Conservation (phyloP, 2,329 filamentous ascomycete species). For the Diaporthe longicolla region DNA sequence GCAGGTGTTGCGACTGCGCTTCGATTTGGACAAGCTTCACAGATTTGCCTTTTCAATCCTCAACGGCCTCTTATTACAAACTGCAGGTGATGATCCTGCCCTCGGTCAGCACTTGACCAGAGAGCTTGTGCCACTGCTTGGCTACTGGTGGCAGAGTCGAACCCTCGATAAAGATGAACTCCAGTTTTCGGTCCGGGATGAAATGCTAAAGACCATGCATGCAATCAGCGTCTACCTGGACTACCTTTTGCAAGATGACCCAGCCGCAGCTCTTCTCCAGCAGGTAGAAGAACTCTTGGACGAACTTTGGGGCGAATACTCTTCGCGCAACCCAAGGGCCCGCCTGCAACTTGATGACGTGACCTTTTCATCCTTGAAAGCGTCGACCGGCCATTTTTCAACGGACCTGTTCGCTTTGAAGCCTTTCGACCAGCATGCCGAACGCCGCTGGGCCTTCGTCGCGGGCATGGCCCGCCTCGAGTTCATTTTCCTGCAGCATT, state of each 20-base stretch:
- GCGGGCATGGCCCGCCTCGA: conserved; percentile 73
- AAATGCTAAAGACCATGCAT: conserved; percentile 81
- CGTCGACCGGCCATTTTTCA: conserved; percentile 61
- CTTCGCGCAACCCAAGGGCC: conserved; percentile 76
- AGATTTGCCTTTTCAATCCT: conserved; percentile 82
- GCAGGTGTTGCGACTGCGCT: conserved; percentile 68
- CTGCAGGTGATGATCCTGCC: conserved; percentile 76
- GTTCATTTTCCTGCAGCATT: conserved; percentile 55
- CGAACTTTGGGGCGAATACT: conserved; percentile 83
- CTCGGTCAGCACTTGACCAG: conserved; percentile 73
- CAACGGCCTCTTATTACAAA: conserved; percentile 77
- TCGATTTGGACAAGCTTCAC: conserved; percentile 64
- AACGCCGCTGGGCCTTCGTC: conserved; percentile 73
- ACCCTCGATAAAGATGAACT: conserved; percentile 72
- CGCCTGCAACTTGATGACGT: conserved; percentile 86
- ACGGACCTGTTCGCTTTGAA: conserved; percentile 68
- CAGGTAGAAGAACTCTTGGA: conserved; percentile 77
- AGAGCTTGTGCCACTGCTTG: conserved; percentile 78
- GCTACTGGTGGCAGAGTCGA: conserved; percentile 83
- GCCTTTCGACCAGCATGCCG: conserved; percentile 66
- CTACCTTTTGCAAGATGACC: conserved; percentile 62
- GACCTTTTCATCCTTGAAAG: conserved; percentile 64
- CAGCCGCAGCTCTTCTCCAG: conserved; percentile 56
- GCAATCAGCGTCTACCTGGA: conserved; percentile 75
- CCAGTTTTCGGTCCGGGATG: conserved; percentile 77